phyloP scores from a whole-genome alignment of 139 green algal genomes.

The Deuterostichococcus epilithicus region DNA sequence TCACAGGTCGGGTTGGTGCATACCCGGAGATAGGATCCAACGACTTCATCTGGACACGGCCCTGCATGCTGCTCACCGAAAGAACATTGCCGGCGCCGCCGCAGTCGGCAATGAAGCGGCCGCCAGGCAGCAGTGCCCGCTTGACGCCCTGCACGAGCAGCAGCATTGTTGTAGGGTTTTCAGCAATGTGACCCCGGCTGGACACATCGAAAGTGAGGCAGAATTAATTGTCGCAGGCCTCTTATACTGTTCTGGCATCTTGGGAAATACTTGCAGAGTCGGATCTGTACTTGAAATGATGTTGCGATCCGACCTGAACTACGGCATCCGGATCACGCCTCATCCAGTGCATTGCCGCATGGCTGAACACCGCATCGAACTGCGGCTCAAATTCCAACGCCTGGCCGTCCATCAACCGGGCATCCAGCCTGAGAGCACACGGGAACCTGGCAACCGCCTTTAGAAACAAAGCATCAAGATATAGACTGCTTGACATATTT shows the following conservation, averaged over 20 bases:
- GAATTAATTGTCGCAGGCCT: no score
- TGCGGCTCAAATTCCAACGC: not conserved
- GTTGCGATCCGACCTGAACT: not conserved
- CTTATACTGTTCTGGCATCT: no score
- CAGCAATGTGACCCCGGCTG: not conserved
- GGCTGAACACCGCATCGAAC: not conserved
- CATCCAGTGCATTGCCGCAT: not conserved
- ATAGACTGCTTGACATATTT: no score
- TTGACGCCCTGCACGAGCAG: not conserved
- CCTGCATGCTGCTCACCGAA: no score
- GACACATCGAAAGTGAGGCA: not conserved
- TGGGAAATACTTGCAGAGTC: no score
- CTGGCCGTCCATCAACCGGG: not conserved
- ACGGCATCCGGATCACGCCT: not conserved
- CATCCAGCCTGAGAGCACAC: not conserved
- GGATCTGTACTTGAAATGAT: no score
- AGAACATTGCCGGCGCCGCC: conserved; percentile 10
- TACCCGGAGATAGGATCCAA: no score
- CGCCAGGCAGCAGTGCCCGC: conserved; percentile 3
- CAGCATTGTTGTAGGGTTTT: no score
- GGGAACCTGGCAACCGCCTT: no score
- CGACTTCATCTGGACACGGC: no score
- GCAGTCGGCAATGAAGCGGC: conserved; percentile 16
- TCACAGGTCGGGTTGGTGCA: not conserved
- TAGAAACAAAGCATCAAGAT: no score